Percentiles rank a stretch among this genome's conserved stretches.
Evolutionary conservation across 768 basidiomycete species (phyloP).

Genomic region (Boletus subparvulus): DNA sequence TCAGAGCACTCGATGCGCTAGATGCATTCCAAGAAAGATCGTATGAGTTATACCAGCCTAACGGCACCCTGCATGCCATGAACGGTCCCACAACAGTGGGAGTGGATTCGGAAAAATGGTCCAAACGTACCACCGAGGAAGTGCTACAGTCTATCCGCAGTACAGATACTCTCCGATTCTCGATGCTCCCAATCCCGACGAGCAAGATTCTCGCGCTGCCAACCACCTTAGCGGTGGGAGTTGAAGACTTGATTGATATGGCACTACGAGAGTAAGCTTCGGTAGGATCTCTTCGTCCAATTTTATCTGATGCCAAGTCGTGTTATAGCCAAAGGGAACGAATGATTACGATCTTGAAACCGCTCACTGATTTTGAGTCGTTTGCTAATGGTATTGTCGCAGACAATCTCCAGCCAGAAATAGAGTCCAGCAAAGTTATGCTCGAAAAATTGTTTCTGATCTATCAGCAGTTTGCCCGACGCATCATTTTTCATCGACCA

Average conservation of each 20-base stretch:
- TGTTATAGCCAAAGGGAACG: slow-evolving; percentile 5
- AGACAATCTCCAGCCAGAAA: neutral
- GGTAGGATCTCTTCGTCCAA: neutral
- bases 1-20: slow-evolving; percentile 18
- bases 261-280: slow-evolving; percentile 10
- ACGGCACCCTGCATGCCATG: too few species aligned
- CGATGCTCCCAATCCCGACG: neutral
- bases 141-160: neutral
- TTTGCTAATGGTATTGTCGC: neutral
- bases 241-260: slow-evolving; percentile 20
- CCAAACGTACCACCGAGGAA: neutral
- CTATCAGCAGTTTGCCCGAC: slow-evolving; percentile 25
- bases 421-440: neutral
- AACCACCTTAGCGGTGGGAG: neutral
- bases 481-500: slow-evolving; percentile 31
- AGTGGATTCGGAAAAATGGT: neutral
- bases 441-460: neutral
- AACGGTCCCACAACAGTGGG: too few species aligned
- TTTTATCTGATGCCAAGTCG: neutral
- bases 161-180: neutral
- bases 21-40: slow-evolving; percentile 21
- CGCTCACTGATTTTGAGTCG: slow-evolving; percentile 1
- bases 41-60: slow-evolving; percentile 10
- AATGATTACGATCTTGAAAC: neutral
- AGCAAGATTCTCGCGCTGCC: neutral